Percentiles rank a stretch among this genome's conserved stretches.
These are phyloP conservation scores for Penicillium sp. DNA, from an alignment of 2,329 filamentous ascomycete genomes.

Conservation along the genomic window DNA sequence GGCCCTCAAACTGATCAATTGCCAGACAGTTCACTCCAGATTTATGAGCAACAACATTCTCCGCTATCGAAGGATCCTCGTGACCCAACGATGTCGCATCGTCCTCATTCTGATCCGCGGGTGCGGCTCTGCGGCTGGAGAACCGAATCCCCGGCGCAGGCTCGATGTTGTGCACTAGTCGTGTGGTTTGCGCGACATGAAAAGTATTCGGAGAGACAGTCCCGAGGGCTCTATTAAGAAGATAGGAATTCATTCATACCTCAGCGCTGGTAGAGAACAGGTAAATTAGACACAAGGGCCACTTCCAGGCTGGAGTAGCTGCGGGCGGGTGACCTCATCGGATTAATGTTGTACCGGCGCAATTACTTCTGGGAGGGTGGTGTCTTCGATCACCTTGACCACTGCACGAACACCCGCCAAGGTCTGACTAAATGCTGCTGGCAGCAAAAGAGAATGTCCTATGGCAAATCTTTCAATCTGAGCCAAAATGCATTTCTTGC, in stretches of 20 bases:
- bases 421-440: conserved; percentile 3
- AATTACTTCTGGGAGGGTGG: conserved; percentile 11
- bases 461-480: conserved; percentile 3
- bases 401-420: neutral
- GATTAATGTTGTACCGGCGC: conserved; percentile 31
- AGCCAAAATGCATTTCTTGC: neutral
- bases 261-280: conserved; percentile 21
- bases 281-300: neutral
- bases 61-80: conserved; percentile 27
- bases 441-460: conserved; percentile 7
- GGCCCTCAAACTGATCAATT: conserved; percentile 79
- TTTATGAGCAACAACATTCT: conserved; percentile 63
- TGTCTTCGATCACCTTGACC: neutral
- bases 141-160: conserved; percentile 70
- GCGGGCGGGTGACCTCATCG: conserved; percentile 34
- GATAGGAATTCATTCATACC: conserved; percentile 73
- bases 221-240: conserved; percentile 76
- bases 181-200: conserved; percentile 66
- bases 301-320: neutral
- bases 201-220: conserved; percentile 66
- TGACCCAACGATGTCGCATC: conserved; percentile 19
- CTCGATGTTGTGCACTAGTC: conserved; percentile 70
- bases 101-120: conserved; percentile 14
- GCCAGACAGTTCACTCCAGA: conserved; percentile 78
- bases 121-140: conserved; percentile 57